Base-by-base conservation (phyloP, 768 basidiomycete species). In the Steccherinum ochraceum region DNA sequence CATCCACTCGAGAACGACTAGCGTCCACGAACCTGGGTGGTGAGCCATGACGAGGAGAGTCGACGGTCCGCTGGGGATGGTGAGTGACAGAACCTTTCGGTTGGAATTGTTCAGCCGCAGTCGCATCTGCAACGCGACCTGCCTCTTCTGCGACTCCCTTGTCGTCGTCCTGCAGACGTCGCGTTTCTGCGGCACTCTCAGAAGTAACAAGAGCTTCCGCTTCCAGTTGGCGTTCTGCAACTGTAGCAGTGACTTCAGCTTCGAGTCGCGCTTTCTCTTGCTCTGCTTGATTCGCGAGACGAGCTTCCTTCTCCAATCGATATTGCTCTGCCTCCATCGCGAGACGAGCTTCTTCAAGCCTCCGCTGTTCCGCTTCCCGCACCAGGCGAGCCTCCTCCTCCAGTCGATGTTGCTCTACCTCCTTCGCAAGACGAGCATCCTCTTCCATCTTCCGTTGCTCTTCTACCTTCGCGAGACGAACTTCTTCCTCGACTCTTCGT, bases 281-380 rank as follows among this genome's bases (percentile, higher is more conserved):
- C 40, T 42, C 40, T 3, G 11, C 40, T 42, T 21, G 40, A 12
- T 18, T 18, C n/a, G 4, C 27, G 3, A n/a, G n/a, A n/a, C n/a
- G n/a, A n/a, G n/a, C n/a, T n/a, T n/a, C n/a, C n/a, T n/a, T 50
- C 40, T 7, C 25, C 25, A 12, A 12, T 5, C 24, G 47, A 16
- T 39, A n/a, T 48, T 25, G 24, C 25, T 42, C 49, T 13, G 49
- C 52, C 12, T 52, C 39, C 24, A 19, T 68, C 67, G 27, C 7
- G 7, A 7, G 30, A 35, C 30, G 30, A 7, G 30, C 30, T 25
- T 55, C 56, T 40, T 65, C 61, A 35, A 64, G 27, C n/a, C 60
- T 62, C 10, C 54, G 52, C 45, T 57, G 58, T 50, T 72, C 67
- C 16, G 61, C 65, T 42, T 62, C 59, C n/a, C n/a, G 30, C 30